Evolutionary conservation across 805 yeast genomes (phyloP), one percentile per base, ranked within the genome.

Genomic region (Monosporozyma solicola): DNA sequence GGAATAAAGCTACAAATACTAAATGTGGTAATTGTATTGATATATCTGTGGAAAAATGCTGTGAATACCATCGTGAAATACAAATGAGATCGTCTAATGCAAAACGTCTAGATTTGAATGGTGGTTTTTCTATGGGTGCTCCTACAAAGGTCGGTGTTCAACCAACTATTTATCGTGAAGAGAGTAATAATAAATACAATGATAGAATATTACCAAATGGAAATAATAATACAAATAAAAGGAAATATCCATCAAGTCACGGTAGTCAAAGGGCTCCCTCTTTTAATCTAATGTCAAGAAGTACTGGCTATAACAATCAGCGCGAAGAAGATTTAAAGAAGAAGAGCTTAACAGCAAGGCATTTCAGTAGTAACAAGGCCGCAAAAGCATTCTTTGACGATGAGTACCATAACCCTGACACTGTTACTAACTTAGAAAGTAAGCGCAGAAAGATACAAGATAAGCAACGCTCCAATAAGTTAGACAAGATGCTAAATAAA

Each of bases 21-120:
- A 63, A 69, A 5, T 91, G 98, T 68, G 71, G 70, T 10, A 72
- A 77, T 5, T 83, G 87, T 43, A 78, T 90, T 3, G 81, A 89
- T 61, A 68, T 64, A 22, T 68, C 76, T 8, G 74, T 72, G 43
- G 70, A 79, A 5, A 77, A 75, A 25, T 76, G 80, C 54, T 91
- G 98, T 67, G 82, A 80, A 11, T 88, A 71, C 60, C 98, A 91
- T 62, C 72, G 77, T 16, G 92, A 87, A 56, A 58, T 74, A 48
- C 74, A 79, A 46, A 72, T 80, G 52, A 74, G 77, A 46, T 74
- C 74, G 47, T 67, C 78, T 0, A 77, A 80, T 22, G 75, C 82
- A n/a, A 75, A 79, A 55, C 72, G 98, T 56, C 79, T 88, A 73
- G 98, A 91, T 65, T 73, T 92, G 51, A 86, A 82, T 66, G 79